Percentiles rank a stretch among this genome's conserved stretches.
Evolutionary conservation across 2,329 filamentous ascomycete genomes (phyloP).

Genomic region (Lanzia echinophila): DNA sequence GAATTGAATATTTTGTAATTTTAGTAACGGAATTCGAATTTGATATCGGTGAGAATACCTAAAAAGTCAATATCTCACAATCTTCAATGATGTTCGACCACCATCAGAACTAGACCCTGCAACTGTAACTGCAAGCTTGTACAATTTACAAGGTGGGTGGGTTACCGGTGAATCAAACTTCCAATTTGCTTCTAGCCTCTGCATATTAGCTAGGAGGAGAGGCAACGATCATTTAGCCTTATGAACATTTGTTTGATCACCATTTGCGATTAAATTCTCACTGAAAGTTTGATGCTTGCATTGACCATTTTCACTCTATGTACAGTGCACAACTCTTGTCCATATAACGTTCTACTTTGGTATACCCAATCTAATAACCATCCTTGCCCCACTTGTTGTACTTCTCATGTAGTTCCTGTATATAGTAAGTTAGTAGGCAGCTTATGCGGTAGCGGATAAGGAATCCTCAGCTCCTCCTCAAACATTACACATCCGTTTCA

Average conservation of each 20-base stretch:
- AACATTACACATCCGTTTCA: not conserved
- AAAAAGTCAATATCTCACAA: too few species aligned
- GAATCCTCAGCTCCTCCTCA: not conserved
- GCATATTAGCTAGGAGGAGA: too few species aligned
- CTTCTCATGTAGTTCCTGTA: constrained; percentile 81
- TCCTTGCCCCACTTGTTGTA: constrained; percentile 99
- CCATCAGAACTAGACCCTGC: too few species aligned
- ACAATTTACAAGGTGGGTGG: too few species aligned
- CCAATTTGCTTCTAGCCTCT: too few species aligned
- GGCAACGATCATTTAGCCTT: too few species aligned
- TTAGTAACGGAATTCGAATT: too few species aligned
- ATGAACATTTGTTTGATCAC: not conserved
- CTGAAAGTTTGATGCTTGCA: constrained; percentile 1
- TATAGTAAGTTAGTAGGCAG: constrained; percentile 11
- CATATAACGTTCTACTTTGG: constrained; percentile 20
- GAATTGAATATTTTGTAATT: too few species aligned
- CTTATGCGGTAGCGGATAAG: not conserved
- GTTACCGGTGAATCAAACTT: too few species aligned
- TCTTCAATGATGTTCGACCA: too few species aligned
- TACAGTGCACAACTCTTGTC: constrained; percentile 21
- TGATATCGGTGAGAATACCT: too few species aligned
- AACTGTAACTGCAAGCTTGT: too few species aligned
- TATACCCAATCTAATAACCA: constrained; percentile 46
- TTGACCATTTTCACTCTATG: constrained; percentile 15
- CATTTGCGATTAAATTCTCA: not conserved